Conservation (phyloP, 495 filamentous ascomycete species). For the Podospora australis region DNA sequence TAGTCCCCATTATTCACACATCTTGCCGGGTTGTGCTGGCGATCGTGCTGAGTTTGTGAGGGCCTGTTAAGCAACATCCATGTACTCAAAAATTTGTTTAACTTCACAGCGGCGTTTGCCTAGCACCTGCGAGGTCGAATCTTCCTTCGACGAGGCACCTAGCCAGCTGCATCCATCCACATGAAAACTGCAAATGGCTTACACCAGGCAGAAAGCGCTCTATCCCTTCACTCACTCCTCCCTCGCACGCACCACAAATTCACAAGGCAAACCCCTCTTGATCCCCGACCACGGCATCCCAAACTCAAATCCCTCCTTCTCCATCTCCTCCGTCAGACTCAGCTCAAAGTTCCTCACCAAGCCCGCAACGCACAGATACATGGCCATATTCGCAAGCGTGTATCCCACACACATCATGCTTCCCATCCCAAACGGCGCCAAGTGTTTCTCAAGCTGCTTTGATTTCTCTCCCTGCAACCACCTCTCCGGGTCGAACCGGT, state of each 20-base stretch:
- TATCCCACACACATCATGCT: slow-evolving; percentile 1
- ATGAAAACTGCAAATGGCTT: too few species aligned
- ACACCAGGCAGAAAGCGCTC: too few species aligned
- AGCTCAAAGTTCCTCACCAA: not conserved
- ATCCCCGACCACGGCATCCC: not conserved
- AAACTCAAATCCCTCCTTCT: not conserved
- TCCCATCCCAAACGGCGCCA: not conserved
- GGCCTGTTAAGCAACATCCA: too few species aligned
- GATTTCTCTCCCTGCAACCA: slow-evolving; percentile 1
- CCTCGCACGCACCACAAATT: not conserved
- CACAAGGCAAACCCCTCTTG: not conserved
- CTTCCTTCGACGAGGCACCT: too few species aligned
- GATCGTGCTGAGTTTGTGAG: too few species aligned
- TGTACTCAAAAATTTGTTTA: too few species aligned
- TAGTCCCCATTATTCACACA: too few species aligned
- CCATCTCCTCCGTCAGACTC: not conserved
- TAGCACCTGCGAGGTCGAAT: too few species aligned
- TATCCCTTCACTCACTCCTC: not conserved
- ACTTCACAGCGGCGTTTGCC: too few species aligned
- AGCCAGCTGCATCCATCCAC: too few species aligned
- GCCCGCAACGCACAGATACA: not conserved
- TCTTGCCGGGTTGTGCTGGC: too few species aligned
- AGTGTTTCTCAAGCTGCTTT: not conserved
- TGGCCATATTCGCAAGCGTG: not conserved
- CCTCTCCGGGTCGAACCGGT: not conserved